phyloP scores from a whole-genome alignment of 2,329 filamentous ascomycete genomes.

The Paramyrothecium roridum region DNA sequence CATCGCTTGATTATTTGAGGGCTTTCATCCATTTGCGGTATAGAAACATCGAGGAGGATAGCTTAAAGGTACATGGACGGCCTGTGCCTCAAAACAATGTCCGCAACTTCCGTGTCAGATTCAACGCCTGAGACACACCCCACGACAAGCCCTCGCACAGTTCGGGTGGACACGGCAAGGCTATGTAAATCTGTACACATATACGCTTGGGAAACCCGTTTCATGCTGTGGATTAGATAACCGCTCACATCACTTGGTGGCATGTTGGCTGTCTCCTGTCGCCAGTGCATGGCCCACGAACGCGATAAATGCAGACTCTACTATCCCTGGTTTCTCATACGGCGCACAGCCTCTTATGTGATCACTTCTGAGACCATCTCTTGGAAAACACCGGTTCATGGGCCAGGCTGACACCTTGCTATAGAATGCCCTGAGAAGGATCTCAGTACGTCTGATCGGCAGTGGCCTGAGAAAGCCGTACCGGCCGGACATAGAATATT shows the following conservation, averaged over 20 bases:
- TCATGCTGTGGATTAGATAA: too few relatives aligned
- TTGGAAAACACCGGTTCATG: conserved; percentile 27
- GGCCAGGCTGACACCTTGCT: conserved; percentile 30
- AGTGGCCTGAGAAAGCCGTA: conserved; percentile 22
- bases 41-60: too few relatives aligned
- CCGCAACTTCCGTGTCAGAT: background rate
- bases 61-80: too few relatives aligned
- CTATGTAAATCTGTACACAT: background rate
- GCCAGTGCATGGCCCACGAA: conserved; percentile 27
- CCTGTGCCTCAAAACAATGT: background rate
- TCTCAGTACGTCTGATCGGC: conserved; percentile 29
- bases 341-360: conserved; percentile 35
- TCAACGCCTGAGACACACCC: background rate
- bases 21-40: too few relatives aligned
- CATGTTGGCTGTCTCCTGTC: conserved; percentile 31
- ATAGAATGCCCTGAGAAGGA: conserved; percentile 23
- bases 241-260: conserved; percentile 28
- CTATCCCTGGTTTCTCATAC: conserved; percentile 29
- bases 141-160: background rate
- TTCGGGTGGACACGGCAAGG: background rate
- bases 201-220: too few relatives aligned
- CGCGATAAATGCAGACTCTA: conserved; percentile 33
- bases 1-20: background rate
- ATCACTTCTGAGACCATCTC: conserved; percentile 37
- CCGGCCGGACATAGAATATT: background rate